Percentiles rank a stretch among this genome's conserved stretches.
These are phyloP conservation scores for Talaromyces stipitatus DNA, from an alignment of 495 filamentous ascomycete species.

Conservation along the genomic window DNA sequence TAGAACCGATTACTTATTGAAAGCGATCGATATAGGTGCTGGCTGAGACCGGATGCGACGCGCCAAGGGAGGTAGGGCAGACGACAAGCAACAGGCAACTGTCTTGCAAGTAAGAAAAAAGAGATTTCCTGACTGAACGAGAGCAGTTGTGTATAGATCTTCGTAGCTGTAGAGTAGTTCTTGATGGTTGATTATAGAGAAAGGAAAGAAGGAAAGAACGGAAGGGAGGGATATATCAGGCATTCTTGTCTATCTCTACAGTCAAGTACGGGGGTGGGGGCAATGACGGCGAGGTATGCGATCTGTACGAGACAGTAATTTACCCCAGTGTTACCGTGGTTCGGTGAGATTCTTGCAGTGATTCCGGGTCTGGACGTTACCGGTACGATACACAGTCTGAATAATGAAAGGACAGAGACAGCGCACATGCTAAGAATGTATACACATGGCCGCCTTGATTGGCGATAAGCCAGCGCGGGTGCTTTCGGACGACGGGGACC, in stretches of 20 bases:
- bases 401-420: conserved; percentile 1
- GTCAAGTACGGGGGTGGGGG: background rate
- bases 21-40: background rate
- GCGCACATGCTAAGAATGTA: background rate
- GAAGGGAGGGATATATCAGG: conserved; percentile 4
- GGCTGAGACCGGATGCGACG: conserved; percentile 19
- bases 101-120: background rate
- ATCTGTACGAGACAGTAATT: background rate
- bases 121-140: background rate
- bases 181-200: conserved; percentile 8
- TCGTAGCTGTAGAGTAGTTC: background rate
- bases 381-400: background rate
- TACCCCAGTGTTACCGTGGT: background rate
- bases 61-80: conserved; percentile 12
- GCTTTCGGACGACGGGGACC: conserved; percentile 14
- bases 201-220: conserved; percentile 7
- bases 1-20: background rate
- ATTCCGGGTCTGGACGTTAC: background rate
- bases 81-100: conserved; percentile 10
- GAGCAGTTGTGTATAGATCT: background rate
- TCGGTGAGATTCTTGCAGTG: background rate
- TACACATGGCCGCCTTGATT: conserved; percentile 19
- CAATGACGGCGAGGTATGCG: background rate
- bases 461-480: conserved; percentile 18
- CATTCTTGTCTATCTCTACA: background rate